Conservation (phyloP, 2,329 filamentous ascomycete species). For the Diaporthe ampelina region DNA sequence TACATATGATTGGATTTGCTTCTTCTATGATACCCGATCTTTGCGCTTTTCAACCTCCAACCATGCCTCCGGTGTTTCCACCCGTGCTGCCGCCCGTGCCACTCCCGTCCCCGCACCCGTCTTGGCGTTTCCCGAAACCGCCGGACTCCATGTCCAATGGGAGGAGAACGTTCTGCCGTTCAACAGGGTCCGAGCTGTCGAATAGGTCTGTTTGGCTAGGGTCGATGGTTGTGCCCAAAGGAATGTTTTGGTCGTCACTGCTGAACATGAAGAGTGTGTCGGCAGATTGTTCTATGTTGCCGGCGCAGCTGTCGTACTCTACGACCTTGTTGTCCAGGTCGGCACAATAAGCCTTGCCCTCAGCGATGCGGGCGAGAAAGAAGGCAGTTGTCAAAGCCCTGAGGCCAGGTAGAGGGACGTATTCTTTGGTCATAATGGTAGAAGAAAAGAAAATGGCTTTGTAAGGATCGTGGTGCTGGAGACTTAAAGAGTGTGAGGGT, state of each 20-base stretch:
- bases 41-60: no score
- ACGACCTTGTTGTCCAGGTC: not conserved
- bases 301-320: not conserved
- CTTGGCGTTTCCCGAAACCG: not conserved
- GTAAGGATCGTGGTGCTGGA: not conserved
- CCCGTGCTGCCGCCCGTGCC: no score
- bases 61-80: no score
- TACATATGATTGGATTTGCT: no score
- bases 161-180: not conserved
- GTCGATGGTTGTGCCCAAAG: slow-evolving; percentile 3
- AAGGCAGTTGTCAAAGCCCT: slow-evolving; percentile 1
- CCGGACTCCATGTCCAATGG: not conserved
- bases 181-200: not conserved
- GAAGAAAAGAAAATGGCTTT: no score
- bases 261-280: slow-evolving; percentile 4
- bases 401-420: not conserved
- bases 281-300: not conserved
- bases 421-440: not conserved
- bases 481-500: not conserved
- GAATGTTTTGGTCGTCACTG: not conserved
- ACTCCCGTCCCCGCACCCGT: not conserved
- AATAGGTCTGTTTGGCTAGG: slow-evolving; percentile 2
- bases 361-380: not conserved
- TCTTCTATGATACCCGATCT: no score
- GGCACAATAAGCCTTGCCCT: not conserved